phyloP scores from a whole-genome alignment of 2,329 filamentous ascomycete species.

The Trichoderma oligosporum region DNA sequence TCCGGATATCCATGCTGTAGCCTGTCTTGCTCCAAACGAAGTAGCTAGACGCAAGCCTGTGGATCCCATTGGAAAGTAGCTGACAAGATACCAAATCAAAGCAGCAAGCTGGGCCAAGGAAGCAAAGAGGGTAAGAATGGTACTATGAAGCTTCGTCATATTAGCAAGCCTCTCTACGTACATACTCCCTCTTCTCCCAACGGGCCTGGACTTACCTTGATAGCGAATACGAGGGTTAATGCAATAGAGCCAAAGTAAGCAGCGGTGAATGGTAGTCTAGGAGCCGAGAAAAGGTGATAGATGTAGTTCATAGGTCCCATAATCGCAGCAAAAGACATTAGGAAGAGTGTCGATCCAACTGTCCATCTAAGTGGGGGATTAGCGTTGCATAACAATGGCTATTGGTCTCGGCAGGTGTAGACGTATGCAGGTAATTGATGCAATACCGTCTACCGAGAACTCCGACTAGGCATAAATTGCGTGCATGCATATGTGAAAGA shows the following conservation, averaged over 20 bases:
- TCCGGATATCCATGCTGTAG: conserved; percentile 82
- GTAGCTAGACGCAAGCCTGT: conserved; percentile 82
- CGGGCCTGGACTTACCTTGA: conserved; percentile 67
- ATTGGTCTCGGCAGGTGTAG: conserved; percentile 8
- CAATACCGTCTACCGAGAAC: conserved; percentile 10
- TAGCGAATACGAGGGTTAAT: conserved; percentile 84
- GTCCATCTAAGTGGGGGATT: conserved; percentile 68
- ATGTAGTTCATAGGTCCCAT: conserved; percentile 86
- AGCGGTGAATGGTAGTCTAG: conserved; percentile 85
- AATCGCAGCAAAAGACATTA: conserved; percentile 87
- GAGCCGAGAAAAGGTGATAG: conserved; percentile 77
- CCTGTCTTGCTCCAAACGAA: conserved; percentile 77
- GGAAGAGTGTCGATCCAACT: conserved; percentile 83
- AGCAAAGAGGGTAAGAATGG: conserved; percentile 78
- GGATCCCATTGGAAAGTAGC: conserved; percentile 96
- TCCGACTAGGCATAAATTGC: conserved; percentile 14
- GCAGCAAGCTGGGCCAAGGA: conserved; percentile 79
- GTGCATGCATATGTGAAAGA: conserved; percentile 8
- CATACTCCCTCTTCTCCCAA: neutral
- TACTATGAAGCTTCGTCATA: conserved; percentile 66
- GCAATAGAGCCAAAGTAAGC: conserved; percentile 92
- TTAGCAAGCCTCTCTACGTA: conserved; percentile 1
- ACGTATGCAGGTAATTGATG: conserved; percentile 10
- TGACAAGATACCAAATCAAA: conserved; percentile 88
- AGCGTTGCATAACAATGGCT: conserved; percentile 23